A percentile compares a stretch with the other conserved stretches of the same genome.
Evolutionary conservation across 371 early-diverging fungal species (phyloP).

Genomic region (Blastocladiella emersonii): DNA sequence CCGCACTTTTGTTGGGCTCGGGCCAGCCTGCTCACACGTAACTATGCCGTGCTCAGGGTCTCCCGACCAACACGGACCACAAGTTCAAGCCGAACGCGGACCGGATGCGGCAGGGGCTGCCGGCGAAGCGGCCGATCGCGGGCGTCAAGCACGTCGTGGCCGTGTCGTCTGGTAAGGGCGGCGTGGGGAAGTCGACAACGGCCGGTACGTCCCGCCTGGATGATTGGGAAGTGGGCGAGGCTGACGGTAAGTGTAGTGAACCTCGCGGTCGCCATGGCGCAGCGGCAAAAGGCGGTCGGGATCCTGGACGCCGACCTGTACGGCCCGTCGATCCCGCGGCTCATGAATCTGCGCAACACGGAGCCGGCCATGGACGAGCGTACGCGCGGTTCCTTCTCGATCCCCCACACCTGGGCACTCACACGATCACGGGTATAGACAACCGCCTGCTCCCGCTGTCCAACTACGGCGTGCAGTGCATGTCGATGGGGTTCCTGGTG

Average conservation of each 20-base stretch:
- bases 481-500: constrained; percentile 84
- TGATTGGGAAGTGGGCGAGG: not conserved
- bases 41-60: not conserved
- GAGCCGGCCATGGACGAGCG: constrained; percentile 37
- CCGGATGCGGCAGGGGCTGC: constrained; percentile 31
- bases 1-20: not conserved
- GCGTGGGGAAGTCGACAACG: constrained; percentile 79
- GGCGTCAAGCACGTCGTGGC: constrained; percentile 57
- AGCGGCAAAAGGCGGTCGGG: constrained; percentile 45
- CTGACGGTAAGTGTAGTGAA: constrained; percentile 37
- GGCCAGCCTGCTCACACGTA: not conserved
- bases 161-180: constrained; percentile 81
- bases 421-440: constrained; percentile 11
- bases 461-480: constrained; percentile 73
- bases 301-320: constrained; percentile 84
- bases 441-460: constrained; percentile 49
- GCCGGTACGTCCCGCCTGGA: constrained; percentile 34
- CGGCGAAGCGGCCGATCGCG: constrained; percentile 43
- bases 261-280: constrained; percentile 55
- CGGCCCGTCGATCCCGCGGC: constrained; percentile 74
- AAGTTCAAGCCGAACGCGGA: not conserved
- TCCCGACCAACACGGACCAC: not conserved
- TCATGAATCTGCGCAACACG: constrained; percentile 60
- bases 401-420: not conserved
- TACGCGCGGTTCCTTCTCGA: constrained; percentile 2